phyloP scores from a whole-genome alignment of 306 rosid genomes.

The Prunus armeniaca region DNA sequence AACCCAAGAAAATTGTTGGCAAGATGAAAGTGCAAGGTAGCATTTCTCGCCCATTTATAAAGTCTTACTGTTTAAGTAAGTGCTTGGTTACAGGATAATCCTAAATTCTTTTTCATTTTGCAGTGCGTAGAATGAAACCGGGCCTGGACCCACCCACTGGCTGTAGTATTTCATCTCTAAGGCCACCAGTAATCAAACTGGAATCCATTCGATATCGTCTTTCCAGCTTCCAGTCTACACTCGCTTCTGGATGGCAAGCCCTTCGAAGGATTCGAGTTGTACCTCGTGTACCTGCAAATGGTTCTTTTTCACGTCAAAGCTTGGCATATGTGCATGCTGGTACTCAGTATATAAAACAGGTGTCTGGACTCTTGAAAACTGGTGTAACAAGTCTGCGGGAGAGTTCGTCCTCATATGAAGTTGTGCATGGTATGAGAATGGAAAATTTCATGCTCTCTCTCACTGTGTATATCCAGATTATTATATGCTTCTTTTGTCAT shows the following conservation, averaged over 20 bases:
- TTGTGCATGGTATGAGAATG: constrained; percentile 69
- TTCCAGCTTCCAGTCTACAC: constrained; percentile 61
- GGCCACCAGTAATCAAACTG: constrained; percentile 53
- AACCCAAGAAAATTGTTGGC: constrained; percentile 82
- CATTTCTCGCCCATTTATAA: constrained; percentile 19
- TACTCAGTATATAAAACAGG: constrained; percentile 82
- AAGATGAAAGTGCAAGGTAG: constrained; percentile 99
- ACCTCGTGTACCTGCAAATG: constrained; percentile 73
- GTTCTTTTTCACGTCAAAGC: constrained; percentile 80
- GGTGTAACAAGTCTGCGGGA: constrained; percentile 82
- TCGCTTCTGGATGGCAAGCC: constrained; percentile 82
- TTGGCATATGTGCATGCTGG: constrained; percentile 94
- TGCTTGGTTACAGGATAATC: constrained; percentile 6
- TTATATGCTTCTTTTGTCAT: background rate
- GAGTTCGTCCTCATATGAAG: constrained; percentile 83
- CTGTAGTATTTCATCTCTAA: constrained; percentile 67
- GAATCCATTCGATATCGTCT: constrained; percentile 52
- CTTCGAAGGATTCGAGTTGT: constrained; percentile 53
- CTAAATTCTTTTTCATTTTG: constrained; percentile 26
- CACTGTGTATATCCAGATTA: background rate
- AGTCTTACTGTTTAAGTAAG: constrained; percentile 19
- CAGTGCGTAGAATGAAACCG: constrained; percentile 91
- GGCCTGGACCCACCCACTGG: constrained; percentile 84
- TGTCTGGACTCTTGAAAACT: constrained; percentile 82
- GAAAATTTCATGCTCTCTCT: background rate